Conservation (phyloP, 2,329 filamentous ascomycete genomes). For the Fusarium marasasianum region DNA sequence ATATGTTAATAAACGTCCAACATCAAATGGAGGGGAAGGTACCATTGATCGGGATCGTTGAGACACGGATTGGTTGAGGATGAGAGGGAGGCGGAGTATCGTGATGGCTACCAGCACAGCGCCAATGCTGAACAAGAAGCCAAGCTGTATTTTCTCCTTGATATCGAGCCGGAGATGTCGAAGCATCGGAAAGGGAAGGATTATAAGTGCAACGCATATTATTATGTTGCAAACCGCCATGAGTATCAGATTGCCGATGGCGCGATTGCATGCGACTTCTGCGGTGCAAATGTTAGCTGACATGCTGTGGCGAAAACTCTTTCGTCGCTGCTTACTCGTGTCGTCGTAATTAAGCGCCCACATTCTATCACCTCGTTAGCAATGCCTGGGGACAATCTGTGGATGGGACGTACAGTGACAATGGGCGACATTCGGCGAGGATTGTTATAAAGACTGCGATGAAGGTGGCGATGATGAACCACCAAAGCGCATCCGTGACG, state of each 20-base stretch:
- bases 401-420: slow-evolving; percentile 29
- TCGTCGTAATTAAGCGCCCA: slow-evolving; percentile 24
- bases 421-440: slow-evolving; percentile 42
- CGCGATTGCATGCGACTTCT: slow-evolving; percentile 37
- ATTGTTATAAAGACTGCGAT: slow-evolving; percentile 42
- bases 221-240: slow-evolving; percentile 46
- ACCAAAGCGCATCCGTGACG: slow-evolving; percentile 36
- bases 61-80: slow-evolving; percentile 42
- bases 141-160: slow-evolving; percentile 33
- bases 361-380: slow-evolving; percentile 19
- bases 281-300: not conserved
- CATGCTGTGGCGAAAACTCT: not conserved
- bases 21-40: not conserved
- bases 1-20: not conserved
- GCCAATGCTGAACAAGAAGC: slow-evolving; percentile 43
- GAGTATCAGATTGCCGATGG: slow-evolving; percentile 41
- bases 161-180: slow-evolving; percentile 33
- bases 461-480: slow-evolving; percentile 42
- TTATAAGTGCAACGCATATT: slow-evolving; percentile 43
- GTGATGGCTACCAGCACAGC: slow-evolving; percentile 43
- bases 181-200: slow-evolving; percentile 46
- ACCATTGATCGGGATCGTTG: slow-evolving; percentile 46
- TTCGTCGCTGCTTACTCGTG: slow-evolving; percentile 4
- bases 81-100: slow-evolving; percentile 44
- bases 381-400: accelerated